A percentile compares a stretch with the other conserved stretches of the same genome.
Evolutionary conservation across 768 basidiomycete species (phyloP).

Genomic region (Daedalea quercina): DNA sequence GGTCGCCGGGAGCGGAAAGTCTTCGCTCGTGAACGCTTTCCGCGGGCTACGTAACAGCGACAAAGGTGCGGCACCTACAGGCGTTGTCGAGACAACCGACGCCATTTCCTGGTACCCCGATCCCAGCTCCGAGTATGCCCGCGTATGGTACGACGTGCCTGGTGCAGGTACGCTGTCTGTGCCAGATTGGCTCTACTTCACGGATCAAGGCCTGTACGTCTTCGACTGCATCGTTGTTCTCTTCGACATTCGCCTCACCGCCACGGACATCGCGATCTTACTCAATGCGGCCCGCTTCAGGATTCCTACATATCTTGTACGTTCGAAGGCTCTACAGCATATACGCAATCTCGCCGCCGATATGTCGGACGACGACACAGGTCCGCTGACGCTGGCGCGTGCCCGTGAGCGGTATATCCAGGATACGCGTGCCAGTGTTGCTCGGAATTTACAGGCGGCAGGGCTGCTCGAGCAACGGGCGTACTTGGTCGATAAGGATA

Average conservation of each 20-base stretch:
- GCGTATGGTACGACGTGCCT: constrained; percentile 1
- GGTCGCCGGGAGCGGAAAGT: not conserved
- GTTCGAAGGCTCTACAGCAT: not conserved
- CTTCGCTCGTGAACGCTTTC: constrained; percentile 2
- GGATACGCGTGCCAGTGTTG: not conserved
- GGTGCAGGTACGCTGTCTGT: constrained; percentile 3
- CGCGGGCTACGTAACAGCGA: not conserved
- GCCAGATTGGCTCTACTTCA: constrained; percentile 3
- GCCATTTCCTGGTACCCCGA: not conserved
- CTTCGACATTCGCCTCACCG: not conserved
- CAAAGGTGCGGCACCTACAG: not conserved
- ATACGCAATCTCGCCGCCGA: not conserved
- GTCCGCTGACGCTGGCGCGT: not conserved
- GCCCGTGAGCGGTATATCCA: not conserved
- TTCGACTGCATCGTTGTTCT: constrained; percentile 1
- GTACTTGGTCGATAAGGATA: not conserved
- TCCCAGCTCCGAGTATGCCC: not conserved
- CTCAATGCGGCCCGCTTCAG: not conserved
- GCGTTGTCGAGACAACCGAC: constrained; percentile 1
- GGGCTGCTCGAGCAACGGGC: not conserved
- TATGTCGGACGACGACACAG: not conserved
- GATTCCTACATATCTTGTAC: not conserved
- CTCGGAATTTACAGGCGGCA: not conserved
- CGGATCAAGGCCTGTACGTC: not conserved
- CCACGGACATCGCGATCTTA: not conserved